Evolutionary conservation across 1,139 yeast genomes (phyloP), one percentile per base, ranked within the genome.

Genomic region (Blastobotrys malaysiensis): DNA sequence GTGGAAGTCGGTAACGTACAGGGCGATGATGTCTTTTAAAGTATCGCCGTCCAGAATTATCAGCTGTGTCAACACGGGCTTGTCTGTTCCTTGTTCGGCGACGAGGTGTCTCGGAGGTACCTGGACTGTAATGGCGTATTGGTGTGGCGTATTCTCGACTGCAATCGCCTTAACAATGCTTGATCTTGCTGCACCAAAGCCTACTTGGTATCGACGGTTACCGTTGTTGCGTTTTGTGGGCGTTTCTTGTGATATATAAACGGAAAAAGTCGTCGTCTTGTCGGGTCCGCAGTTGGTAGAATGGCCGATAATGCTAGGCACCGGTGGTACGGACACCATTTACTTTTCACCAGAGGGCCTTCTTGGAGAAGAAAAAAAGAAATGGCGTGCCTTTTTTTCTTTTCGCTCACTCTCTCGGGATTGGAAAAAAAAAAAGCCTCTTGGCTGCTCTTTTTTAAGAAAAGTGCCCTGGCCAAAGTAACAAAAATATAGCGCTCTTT

Each of bases 21-120:
- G n/a, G 11, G 46, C 43, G 43, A 43, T 24, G 18, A 48, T 45
- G 45, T 52, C 52, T 44, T 52, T 52, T 44, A 36, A 48, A 14
- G 43, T 22, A 21, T 45, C 22, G 20, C 20, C 43, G 44, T 52
- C 55, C 22, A 49, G 26, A 16, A 52, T 27, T 5, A 44, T 14
- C 14, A 52, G 31, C 36, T 45, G 48, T 14, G 43, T 44, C 36
- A 44, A 22, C 16, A 21, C 47, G 6, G 46, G 43, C n/a, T 20
- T 14, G 43, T 20, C 27, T 27, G 52, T 39, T 13, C 19, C 18
- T 6, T 46, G 44, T 9, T 46, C 54, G 18, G 52, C 61, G 4
- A 61, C 57, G 19, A 55, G 36, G 26, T 51, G 50, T 46, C 54
- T 47, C n/a, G 57, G 46, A 24, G 65, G 65, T 20, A 61, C 62